A percentile compares a stretch with the other conserved stretches of the same genome.
Conservation (phyloP, 1,284 basidiomycete species). For the Mrakiaceae sp. region DNA sequence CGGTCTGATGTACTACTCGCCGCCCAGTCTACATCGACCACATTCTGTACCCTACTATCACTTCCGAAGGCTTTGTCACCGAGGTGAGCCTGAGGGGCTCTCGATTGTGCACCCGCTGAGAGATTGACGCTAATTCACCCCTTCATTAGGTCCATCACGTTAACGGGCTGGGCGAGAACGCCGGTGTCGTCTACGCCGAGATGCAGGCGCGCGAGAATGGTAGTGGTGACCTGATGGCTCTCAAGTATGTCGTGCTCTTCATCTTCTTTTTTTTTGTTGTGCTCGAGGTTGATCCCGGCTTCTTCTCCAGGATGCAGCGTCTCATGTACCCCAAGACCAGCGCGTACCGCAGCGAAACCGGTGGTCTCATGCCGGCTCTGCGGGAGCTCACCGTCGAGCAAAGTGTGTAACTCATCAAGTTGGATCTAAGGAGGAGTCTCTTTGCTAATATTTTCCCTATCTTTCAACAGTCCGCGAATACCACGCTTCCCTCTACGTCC, state of each 20-base stretch:
- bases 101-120: conserved; percentile 16
- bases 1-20: no score
- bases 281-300: no score
- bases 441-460: neutral
- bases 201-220: conserved; percentile 98
- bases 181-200: conserved; percentile 93
- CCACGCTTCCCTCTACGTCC: conserved; percentile 83
- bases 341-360: conserved; percentile 92
- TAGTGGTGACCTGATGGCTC: conserved; percentile 76
- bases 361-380: conserved; percentile 86
- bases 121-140: conserved; percentile 31
- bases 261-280: no score
- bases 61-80: conserved; percentile 79
- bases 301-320: conserved; percentile 52
- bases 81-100: conserved; percentile 38
- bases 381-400: conserved; percentile 77
- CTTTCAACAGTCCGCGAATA: conserved; percentile 63
- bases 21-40: conserved; percentile 78
- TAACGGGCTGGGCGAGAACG: conserved; percentile 78
- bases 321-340: conserved; percentile 69
- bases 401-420: conserved; percentile 46
- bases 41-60: conserved; percentile 91
- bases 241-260: conserved; percentile 44
- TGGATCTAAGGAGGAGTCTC: neutral
- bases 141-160: conserved; percentile 62